A percentile compares a stretch with the other conserved stretches of the same genome.
phyloP scores from a whole-genome alignment of 768 basidiomycete species.

The Suillus alpinus region DNA sequence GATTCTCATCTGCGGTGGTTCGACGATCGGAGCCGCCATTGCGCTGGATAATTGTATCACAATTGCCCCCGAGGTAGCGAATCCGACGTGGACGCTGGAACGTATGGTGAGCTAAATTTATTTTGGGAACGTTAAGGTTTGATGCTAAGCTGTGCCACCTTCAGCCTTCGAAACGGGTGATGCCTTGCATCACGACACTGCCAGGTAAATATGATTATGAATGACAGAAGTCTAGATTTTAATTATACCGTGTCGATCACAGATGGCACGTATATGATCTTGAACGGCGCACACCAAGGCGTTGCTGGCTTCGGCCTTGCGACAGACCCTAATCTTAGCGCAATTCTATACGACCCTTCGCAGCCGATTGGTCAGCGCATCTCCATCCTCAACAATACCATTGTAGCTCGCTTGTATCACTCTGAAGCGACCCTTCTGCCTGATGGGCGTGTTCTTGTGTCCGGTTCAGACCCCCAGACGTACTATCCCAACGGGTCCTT shows the following conservation, averaged over 20 bases:
- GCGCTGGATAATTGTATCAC: slow-evolving; percentile 70
- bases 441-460: slow-evolving; percentile 72
- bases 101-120: slow-evolving; percentile 59
- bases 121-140: not conserved
- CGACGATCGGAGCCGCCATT: slow-evolving; percentile 48
- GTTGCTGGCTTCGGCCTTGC: slow-evolving; percentile 74
- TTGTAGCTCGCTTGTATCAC: slow-evolving; percentile 75
- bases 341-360: slow-evolving; percentile 69
- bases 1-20: slow-evolving; percentile 75
- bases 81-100: slow-evolving; percentile 68
- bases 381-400: slow-evolving; percentile 64
- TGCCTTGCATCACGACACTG: slow-evolving; percentile 71
- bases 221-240: not conserved
- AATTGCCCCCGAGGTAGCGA: slow-evolving; percentile 60
- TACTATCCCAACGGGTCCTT: slow-evolving; percentile 31
- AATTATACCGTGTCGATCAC: not conserved
- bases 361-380: slow-evolving; percentile 58
- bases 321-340: slow-evolving; percentile 57
- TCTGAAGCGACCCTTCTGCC: slow-evolving; percentile 74
- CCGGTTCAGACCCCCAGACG: slow-evolving; percentile 73
- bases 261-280: slow-evolving; percentile 72
- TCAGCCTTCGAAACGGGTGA: slow-evolving; percentile 70
- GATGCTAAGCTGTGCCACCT: not conserved
- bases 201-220: slow-evolving; percentile 36
- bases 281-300: slow-evolving; percentile 72